Conservation (phyloP, 83 land plant genomes). For the Diphasiastrum complanatum region DNA sequence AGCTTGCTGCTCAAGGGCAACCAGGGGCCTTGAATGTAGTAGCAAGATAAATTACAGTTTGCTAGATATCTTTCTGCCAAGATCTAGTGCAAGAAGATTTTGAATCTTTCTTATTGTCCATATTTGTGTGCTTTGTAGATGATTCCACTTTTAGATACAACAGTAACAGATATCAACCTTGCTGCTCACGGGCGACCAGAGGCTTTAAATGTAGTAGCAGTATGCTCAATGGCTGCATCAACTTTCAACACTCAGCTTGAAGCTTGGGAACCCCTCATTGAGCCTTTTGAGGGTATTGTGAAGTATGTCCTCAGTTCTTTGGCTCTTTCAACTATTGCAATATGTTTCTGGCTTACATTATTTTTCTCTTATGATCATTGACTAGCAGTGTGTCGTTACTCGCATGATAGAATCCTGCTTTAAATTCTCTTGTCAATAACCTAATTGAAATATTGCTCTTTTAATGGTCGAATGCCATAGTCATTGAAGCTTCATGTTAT, state of each 20-base stretch:
- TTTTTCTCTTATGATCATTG: too few species aligned
- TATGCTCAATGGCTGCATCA: conserved; percentile 79
- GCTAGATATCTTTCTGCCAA: too few species aligned
- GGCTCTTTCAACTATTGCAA: not conserved
- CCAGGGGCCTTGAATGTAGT: conserved; percentile 84
- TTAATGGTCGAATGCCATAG: too few species aligned
- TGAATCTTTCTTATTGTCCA: not conserved
- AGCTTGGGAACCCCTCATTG: conserved; percentile 97
- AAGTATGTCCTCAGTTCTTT: too few species aligned
- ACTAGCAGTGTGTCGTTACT: too few species aligned
- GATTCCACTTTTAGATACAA: conserved; percentile 2
- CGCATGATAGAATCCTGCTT: too few species aligned
- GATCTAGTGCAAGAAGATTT: too few species aligned
- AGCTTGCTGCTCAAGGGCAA: conserved; percentile 91
- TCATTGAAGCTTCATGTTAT: conserved; percentile 2
- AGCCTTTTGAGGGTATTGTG: conserved; percentile 96
- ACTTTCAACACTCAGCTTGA: conserved; percentile 83
- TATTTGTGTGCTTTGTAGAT: too few species aligned
- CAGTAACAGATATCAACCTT: conserved; percentile 7
- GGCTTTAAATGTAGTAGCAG: conserved; percentile 5
- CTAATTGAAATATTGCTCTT: too few species aligned
- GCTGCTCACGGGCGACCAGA: conserved; percentile 13
- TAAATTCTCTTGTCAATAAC: too few species aligned
- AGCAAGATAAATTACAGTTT: too few species aligned
- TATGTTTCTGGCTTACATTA: not conserved